Base-by-base conservation (phyloP, 2,329 filamentous ascomycete species). In the Alternaria sp. region DNA sequence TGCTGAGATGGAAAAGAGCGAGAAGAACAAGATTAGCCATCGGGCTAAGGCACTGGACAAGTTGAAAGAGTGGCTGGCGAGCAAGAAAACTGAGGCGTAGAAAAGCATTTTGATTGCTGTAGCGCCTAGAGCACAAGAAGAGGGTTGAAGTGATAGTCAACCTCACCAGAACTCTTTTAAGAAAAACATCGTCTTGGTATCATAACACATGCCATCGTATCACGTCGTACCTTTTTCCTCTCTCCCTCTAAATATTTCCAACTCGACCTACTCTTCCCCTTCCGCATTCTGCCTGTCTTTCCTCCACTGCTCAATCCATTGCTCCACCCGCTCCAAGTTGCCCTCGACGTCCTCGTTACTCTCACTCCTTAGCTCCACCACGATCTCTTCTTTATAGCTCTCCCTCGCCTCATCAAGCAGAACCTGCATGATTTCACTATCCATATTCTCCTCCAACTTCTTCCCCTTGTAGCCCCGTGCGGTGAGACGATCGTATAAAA, bases 361-460 rank as follows among this genome's bases (percentile, higher is more conserved):
- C 76, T 97, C 91, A 79, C 94, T 98, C 73, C 84, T 88, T 73
- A 99, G 81, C 80, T 97, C 93, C 27, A 98, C 91, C 38, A 99
- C 90, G 69, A 97, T 92, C 75, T 95, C 89, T 78, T 91, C 88
- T 55, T 92, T 91, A 74, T 94, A 99, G 11, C 91, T 88, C 65
- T 97, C 94, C 62, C 89, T 85, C 32, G 95, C 95, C 82, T 99
- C 95, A 69, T 97, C 90, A 20, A 97, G 83, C 57, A 99, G 82
- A 27, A 98, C 92, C 75, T 97, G 91, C 90, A 99, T 98, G 75
- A 99, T 98, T 82, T 99, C 95, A 30, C 92, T 91, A 79, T 99
- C 95, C 62, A 99, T 83, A 76, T 99, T 99, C 79, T 98, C 95
- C 78, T 98, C 92, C 44, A 99, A 83, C 79, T 99, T 99, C 64